Base-by-base conservation (phyloP, 352 stramenopile species). In the Salisapilia sapeloensis region DNA sequence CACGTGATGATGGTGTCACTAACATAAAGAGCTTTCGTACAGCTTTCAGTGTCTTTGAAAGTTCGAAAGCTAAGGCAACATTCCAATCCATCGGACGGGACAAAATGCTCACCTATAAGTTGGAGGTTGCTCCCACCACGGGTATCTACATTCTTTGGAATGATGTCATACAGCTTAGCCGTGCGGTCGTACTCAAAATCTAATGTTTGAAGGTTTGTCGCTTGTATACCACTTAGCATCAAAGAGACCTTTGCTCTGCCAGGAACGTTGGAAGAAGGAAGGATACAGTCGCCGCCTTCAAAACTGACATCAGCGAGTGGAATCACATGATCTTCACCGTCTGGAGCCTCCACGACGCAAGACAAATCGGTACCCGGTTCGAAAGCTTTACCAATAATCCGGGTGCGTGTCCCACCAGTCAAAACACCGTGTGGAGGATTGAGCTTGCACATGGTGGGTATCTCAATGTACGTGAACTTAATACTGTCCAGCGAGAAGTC, bases 361-460 rank as follows among this genome's bases (percentile, higher is more conserved):
- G n/a, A n/a, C n/a, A n/a, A n/a, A n/a, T n/a, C n/a, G n/a, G n/a
- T n/a, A n/a, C n/a, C n/a, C n/a, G n/a, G n/a, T n/a, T n/a, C n/a
- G n/a, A n/a, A n/a, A n/a, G n/a, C n/a, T n/a, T n/a, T n/a, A n/a
- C n/a, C n/a, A n/a, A n/a, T n/a, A n/a, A n/a, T n/a, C n/a, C n/a
- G n/a, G n/a, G n/a, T n/a, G n/a, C n/a, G n/a, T n/a, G n/a, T 64
- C 7, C 44, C 50, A 20, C 53, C 56, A 29, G 30, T 19, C 1
- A 65, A 22, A 4, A 52, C 46, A 0, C 57, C 55, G n/a, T 35
- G 35, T 4, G 44, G 31, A 0, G 71, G 69, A 12, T 14, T 39
- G 6, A 90, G 28, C 4, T 40, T 52, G 36, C 69, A 69, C 3
- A 80, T 38, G 0, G 40, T 42, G 3, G 78, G 72, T 2, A 77